Base-by-base conservation (phyloP, 495 filamentous ascomycete genomes). In the Lasiosphaeriaceae sp. region DNA sequence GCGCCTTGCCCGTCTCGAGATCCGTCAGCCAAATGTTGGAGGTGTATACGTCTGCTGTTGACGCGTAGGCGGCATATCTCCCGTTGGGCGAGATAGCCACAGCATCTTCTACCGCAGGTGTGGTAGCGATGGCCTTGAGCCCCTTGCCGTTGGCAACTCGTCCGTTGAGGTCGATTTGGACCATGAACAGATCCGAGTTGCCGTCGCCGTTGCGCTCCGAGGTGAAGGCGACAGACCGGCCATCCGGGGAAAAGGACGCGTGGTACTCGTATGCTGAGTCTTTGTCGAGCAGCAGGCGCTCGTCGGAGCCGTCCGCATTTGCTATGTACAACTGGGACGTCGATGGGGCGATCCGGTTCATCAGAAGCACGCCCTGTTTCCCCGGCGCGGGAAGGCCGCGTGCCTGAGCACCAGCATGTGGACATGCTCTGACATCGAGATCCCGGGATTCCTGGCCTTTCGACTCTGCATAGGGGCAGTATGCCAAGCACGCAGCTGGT, bases 1-100 rank as follows among this genome's bases (percentile, higher is more conserved):
- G 45, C 17, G 45, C 21, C 45, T 22, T 19, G 45, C 45, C 45
- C 17, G 45, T 47, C 45, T 47, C 19, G 6, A 47, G 45, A 7
- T 47, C 45, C 1, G 45, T 47, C 19, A 47, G 20, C 45, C 45
- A 47, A 19, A 47, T 47, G 19, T 47, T 47, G 9, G 45, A 47
- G 2, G 45, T 47, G 45, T 47, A 47, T 7, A 47, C 45, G 14
- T 22, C 45, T 2, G 19, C 19, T 14, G 45, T 47, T n/a, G 45
- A 47, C 2, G 45, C 45, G 22, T 47, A 47, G 21, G 20, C 45
- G 5, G 45, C 45, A 11, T 47, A 47, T 21, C 20, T 21, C 19
- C 45, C 45, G 20, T 47, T 47, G 45, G 45, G 45, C 45, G 45
- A 47, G 45, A 47, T 47, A 19, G 20, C 20, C 6, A 47, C 45